Percentiles rank a stretch among this genome's conserved stretches.
These are phyloP conservation scores for Trichosanthes cucumerina DNA, from an alignment of 306 rosid species.

Conservation along the genomic window DNA sequence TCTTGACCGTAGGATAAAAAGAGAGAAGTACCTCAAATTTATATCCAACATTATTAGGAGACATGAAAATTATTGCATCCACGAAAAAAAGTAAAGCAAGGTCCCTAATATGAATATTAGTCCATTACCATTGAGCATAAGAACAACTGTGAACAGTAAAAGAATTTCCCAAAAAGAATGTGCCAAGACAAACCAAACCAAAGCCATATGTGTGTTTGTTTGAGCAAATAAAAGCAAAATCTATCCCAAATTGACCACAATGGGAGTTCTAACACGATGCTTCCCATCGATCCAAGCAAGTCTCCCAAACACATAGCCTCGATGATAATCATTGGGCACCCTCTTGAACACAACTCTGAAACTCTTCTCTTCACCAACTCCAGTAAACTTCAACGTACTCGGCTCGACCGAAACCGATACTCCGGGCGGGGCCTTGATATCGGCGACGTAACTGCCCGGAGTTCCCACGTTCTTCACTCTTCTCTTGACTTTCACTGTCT, in stretches of 20 bases:
- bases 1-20: no score
- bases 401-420: slow-evolving; percentile 28
- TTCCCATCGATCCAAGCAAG: slow-evolving; percentile 31
- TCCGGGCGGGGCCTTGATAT: background rate
- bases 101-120: no score
- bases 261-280: background rate
- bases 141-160: background rate
- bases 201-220: background rate
- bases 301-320: slow-evolving; percentile 15
- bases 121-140: background rate
- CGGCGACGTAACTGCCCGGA: slow-evolving; percentile 18
- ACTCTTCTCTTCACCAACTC: slow-evolving; percentile 22
- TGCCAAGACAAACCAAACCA: background rate
- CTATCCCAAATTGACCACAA: background rate
- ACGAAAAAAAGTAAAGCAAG: background rate
- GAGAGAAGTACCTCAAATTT: no score
- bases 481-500: slow-evolving; percentile 12
- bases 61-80: no score
- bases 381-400: slow-evolving; percentile 11
- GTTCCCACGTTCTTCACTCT: slow-evolving; percentile 39
- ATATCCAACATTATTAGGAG: no score
- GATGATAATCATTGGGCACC: no score
- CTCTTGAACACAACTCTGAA: slow-evolving; percentile 19
- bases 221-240: background rate
- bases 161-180: background rate